Percentiles rank a stretch among this genome's conserved stretches.
Evolutionary conservation across 2,329 filamentous ascomycete species (phyloP).

Genomic region (Paraphaeosphaeria sporulosa): DNA sequence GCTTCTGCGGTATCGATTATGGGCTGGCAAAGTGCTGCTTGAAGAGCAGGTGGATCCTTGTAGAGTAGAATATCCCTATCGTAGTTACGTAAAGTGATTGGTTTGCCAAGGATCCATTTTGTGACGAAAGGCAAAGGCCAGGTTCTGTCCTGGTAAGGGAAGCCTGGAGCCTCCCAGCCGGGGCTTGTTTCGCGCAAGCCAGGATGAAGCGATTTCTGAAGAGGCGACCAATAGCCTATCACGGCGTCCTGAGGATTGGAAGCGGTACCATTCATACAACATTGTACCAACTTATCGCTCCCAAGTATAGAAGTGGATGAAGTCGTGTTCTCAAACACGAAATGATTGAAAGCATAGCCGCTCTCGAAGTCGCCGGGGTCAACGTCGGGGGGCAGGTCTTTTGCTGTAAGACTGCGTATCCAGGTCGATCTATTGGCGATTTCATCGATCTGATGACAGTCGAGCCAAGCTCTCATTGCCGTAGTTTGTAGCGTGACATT

Average conservation of each 20-base stretch:
- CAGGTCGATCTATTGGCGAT: conserved; percentile 20
- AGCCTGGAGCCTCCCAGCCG: not conserved
- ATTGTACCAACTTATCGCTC: conserved; percentile 3
- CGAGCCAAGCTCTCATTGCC: conserved; percentile 20
- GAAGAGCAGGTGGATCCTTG: conserved; percentile 16
- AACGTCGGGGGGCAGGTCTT: not conserved
- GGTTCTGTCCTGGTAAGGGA: conserved; percentile 10
- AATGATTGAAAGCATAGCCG: not conserved
- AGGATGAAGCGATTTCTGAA: not conserved
- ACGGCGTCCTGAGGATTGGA: conserved; percentile 11
- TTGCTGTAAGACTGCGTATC: not conserved
- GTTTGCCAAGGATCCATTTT: conserved; percentile 21
- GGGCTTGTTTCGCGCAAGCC: too few relatives aligned
- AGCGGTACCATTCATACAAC: conserved; percentile 22
- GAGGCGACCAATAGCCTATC: conserved; percentile 26
- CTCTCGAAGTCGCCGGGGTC: not conserved
- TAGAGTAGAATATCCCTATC: conserved; percentile 10
- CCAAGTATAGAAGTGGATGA: conserved; percentile 14
- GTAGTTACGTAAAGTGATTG: not conserved
- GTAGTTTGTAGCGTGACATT: conserved; percentile 22
- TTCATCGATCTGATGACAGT: conserved; percentile 17
- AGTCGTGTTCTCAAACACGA: conserved; percentile 12
- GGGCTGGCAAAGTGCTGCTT: conserved; percentile 24
- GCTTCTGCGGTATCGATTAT: conserved; percentile 25
- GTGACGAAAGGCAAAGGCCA: conserved; percentile 19